Evolutionary conservation across 2,329 filamentous ascomycete genomes (phyloP).

Genomic region (Colletotrichum brevisporum): DNA sequence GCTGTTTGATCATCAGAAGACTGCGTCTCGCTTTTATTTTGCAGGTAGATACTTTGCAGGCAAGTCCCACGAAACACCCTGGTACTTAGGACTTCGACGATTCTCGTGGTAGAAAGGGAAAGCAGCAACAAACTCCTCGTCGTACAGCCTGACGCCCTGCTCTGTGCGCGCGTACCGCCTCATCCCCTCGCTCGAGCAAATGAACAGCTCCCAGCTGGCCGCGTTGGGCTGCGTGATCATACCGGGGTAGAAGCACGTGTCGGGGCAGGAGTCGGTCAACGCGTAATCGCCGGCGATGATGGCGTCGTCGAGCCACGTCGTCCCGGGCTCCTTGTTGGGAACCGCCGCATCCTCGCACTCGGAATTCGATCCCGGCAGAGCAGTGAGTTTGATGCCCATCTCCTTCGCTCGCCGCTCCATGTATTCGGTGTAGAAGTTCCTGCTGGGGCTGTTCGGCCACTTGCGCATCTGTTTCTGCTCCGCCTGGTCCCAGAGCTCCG

Average conservation of each 20-base stretch:
- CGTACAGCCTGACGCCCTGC: conserved; percentile 4
- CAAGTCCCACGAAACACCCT: too few relatives aligned
- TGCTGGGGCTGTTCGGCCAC: conserved; percentile 6
- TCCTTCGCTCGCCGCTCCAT: conserved; percentile 4
- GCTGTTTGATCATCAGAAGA: too few relatives aligned
- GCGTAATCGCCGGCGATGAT: background rate
- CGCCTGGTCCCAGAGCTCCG: conserved; percentile 14
- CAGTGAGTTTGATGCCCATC: background rate
- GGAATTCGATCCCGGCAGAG: background rate
- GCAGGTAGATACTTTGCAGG: too few relatives aligned
- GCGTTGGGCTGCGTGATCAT: conserved; percentile 10
- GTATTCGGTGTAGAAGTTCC: conserved; percentile 16
- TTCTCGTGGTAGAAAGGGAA: too few relatives aligned
- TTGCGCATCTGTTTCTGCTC: background rate
- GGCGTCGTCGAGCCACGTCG: background rate
- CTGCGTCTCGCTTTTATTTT: too few relatives aligned
- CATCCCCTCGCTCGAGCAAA: conserved; percentile 22
- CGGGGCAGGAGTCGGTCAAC: conserved; percentile 8
- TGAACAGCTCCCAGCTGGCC: conserved; percentile 13
- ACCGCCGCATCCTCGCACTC: conserved; percentile 13
- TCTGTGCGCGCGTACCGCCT: conserved; percentile 6
- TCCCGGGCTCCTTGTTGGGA: conserved; percentile 18
- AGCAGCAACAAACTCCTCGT: background rate
- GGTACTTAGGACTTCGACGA: too few relatives aligned
- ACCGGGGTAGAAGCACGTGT: conserved; percentile 1